These are phyloP conservation scores for Kuraishia molischiana DNA, from an alignment of 805 yeast species.

Conservation along the genomic window DNA sequence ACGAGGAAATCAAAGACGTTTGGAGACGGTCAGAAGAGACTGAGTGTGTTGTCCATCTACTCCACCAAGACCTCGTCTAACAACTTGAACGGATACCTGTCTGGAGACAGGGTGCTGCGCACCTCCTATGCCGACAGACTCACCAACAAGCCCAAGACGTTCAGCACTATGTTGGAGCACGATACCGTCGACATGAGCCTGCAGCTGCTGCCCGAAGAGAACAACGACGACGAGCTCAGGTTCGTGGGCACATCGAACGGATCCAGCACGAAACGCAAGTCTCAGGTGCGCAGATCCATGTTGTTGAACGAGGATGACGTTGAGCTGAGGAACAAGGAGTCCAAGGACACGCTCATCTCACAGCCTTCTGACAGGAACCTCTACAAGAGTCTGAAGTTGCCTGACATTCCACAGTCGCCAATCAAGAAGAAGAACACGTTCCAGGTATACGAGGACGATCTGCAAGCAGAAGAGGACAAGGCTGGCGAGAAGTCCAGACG, in stretches of 20 bases:
- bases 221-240: constrained; percentile 13
- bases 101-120: constrained; percentile 8
- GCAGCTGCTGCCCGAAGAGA: neutral
- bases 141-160: constrained; percentile 10
- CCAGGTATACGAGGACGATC: constrained; percentile 4
- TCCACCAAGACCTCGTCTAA: constrained; percentile 59
- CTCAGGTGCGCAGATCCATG: constrained; percentile 14
- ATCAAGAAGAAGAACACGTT: constrained; percentile 15
- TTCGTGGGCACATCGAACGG: constrained; percentile 21
- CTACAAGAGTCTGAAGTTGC: constrained; percentile 38
- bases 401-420: constrained; percentile 32
- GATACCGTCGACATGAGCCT: constrained; percentile 15
- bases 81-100: constrained; percentile 39
- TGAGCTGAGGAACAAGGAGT: constrained; percentile 13
- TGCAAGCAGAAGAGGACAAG: neutral
- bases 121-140: constrained; percentile 2
- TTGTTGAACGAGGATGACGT: constrained; percentile 5
- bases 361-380: constrained; percentile 23
- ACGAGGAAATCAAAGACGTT: constrained; percentile 59
- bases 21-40: constrained; percentile 53
- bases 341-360: constrained; percentile 33
- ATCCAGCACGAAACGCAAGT: constrained; percentile 16
- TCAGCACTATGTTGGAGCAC: constrained; percentile 13
- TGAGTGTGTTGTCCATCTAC: constrained; percentile 62
- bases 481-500: neutral